These are phyloP conservation scores for Citrullus colocynthis DNA, from an alignment of 306 rosid genomes.

Conservation along the genomic window DNA sequence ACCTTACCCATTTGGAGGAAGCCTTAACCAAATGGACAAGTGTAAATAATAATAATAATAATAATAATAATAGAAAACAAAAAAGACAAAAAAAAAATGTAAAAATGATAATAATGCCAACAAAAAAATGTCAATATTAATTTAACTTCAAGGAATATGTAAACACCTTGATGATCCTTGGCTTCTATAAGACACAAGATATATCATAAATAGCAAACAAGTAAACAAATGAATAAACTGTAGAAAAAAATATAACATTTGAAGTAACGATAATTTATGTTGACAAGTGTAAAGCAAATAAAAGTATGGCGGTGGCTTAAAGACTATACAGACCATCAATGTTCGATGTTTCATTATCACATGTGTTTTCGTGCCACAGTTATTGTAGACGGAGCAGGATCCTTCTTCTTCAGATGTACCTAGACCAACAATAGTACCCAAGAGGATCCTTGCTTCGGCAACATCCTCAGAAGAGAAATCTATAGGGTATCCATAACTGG, in stretches of 20 bases:
- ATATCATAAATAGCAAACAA: neutral
- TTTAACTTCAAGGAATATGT: neutral
- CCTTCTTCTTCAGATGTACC: constrained; percentile 79
- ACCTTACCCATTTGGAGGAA: neutral
- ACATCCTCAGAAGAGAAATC: constrained; percentile 18
- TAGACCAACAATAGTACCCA: constrained; percentile 82
- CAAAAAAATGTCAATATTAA: neutral
- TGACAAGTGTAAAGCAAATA: neutral
- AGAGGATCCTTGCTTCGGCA: constrained; percentile 34
- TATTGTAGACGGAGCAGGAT: constrained; percentile 60
- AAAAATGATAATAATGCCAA: neutral
- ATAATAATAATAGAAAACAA: neutral
- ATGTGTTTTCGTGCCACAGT: constrained; percentile 64
- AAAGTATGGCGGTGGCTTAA: constrained; percentile 9
- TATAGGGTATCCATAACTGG: constrained; percentile 13
- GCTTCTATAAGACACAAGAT: neutral
- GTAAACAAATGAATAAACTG: neutral
- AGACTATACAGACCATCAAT: constrained; percentile 48
- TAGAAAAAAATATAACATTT: neutral
- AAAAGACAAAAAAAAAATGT: neutral
- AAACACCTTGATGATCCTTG: neutral
- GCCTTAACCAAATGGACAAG: neutral
- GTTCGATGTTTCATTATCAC: constrained; percentile 85
- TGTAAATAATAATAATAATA: neutral
- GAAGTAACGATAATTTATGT: neutral